Percentiles rank a stretch among this genome's conserved stretches.
Conservation (phyloP, 2,329 filamentous ascomycete genomes). For the Alternaria brassicae region DNA sequence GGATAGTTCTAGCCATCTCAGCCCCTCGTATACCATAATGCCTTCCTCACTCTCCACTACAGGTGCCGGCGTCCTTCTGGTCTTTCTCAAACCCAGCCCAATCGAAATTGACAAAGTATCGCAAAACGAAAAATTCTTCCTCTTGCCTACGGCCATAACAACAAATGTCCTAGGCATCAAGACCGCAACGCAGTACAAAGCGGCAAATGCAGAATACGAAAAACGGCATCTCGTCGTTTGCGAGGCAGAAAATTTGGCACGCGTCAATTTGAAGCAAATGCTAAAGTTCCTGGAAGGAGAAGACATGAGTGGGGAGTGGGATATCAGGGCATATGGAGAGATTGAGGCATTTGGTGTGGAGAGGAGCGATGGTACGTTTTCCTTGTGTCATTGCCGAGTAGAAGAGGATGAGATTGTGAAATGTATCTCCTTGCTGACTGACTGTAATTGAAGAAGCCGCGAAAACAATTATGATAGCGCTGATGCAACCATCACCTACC, state of each 20-base stretch:
- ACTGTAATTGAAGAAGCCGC: neutral
- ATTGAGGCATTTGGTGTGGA: neutral
- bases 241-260: conserved; percentile 31
- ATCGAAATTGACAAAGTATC: neutral
- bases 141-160: neutral
- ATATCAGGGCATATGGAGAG: neutral
- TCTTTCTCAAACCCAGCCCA: conserved; percentile 4
- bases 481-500: conserved; percentile 35
- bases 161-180: neutral
- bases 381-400: neutral
- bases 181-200: conserved; percentile 18
- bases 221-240: conserved; percentile 37
- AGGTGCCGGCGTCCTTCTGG: neutral
- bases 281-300: conserved; percentile 6
- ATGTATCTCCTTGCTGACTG: neutral
- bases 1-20: neutral
- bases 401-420: neutral
- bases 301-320: neutral
- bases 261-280: conserved; percentile 24
- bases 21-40: neutral
- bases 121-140: neutral
- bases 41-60: neutral
- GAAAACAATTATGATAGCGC: conserved; percentile 29
- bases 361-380: neutral
- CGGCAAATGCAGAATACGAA: conserved; percentile 25